Percentiles rank a stretch among this genome's conserved stretches.
Evolutionary conservation across 371 early-diverging fungal genomes (phyloP).

Genomic region (Smittium mucronatum): DNA sequence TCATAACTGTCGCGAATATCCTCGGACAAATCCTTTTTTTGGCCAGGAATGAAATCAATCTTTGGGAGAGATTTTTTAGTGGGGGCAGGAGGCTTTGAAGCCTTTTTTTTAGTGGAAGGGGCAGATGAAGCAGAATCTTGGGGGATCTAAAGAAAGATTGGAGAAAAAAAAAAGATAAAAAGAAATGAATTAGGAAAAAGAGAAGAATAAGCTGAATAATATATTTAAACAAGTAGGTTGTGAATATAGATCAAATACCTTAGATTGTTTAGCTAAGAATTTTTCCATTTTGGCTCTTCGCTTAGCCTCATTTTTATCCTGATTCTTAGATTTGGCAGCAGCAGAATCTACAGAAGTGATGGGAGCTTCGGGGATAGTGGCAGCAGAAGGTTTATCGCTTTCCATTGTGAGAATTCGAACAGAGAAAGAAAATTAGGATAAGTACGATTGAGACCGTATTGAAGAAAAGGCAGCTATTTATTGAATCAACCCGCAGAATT

Average conservation of each 20-base stretch:
- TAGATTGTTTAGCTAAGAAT: constrained; percentile 73
- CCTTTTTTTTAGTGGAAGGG: constrained; percentile 70
- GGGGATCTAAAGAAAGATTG: constrained; percentile 1
- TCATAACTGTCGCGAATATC: constrained; percentile 79
- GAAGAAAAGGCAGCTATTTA: too few relatives aligned
- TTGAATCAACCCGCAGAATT: too few relatives aligned
- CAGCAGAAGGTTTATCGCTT: not conserved
- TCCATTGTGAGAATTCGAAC: not conserved
- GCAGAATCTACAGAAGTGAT: not conserved
- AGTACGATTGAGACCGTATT: too few relatives aligned
- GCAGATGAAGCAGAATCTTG: constrained; percentile 39
- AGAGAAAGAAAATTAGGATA: too few relatives aligned
- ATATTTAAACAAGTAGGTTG: not conserved
- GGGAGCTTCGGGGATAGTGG: not conserved
- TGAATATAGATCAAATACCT: constrained; percentile 22
- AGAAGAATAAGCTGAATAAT: not conserved
- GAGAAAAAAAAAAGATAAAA: not conserved
- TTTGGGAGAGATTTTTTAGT: not conserved
- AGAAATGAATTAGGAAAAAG: not conserved
- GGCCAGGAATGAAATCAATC: constrained; percentile 53
- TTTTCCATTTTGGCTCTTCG: constrained; percentile 86
- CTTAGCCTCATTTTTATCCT: constrained; percentile 82
- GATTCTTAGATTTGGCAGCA: constrained; percentile 40
- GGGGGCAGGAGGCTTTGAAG: constrained; percentile 47
- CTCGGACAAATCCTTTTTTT: constrained; percentile 81